A percentile compares a stretch with the other conserved stretches of the same genome.
These are phyloP conservation scores for Ganoderma leucocontextum DNA, from an alignment of 1,284 basidiomycete genomes.

Conservation along the genomic window DNA sequence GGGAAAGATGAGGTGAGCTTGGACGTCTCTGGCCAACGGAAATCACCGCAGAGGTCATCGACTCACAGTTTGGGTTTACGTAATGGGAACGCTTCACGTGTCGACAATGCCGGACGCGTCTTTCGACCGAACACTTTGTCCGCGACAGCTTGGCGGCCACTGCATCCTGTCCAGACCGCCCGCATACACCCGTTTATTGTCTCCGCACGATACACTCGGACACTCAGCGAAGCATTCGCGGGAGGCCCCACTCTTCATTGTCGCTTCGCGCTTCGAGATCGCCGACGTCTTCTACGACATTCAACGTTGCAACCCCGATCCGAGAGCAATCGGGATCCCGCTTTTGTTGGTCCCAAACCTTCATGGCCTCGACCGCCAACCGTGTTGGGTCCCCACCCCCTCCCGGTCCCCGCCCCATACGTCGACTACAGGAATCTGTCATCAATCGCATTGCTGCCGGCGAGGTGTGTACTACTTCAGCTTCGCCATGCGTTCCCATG, in stretches of 20 bases:
- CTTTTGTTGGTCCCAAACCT: constrained; percentile 3
- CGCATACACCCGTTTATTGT: background rate
- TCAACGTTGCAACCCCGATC: background rate
- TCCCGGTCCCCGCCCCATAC: constrained; percentile 62
- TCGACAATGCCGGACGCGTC: constrained; percentile 15
- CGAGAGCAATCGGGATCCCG: constrained; percentile 11
- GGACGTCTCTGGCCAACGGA: constrained; percentile 16
- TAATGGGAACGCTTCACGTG: constrained; percentile 25
- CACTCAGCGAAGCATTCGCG: constrained; percentile 12
- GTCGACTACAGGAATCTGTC: constrained; percentile 74
- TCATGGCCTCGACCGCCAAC: constrained; percentile 19
- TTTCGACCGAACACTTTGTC: background rate
- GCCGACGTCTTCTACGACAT: constrained; percentile 10
- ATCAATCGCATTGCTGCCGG: constrained; percentile 87
- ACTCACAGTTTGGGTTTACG: constrained; percentile 16
- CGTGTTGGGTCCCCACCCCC: constrained; percentile 27
- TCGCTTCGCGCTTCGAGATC: constrained; percentile 18
- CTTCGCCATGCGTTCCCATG: background rate
- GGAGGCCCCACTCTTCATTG: background rate
- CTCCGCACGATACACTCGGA: constrained; percentile 1
- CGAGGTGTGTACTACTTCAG: constrained; percentile 56
- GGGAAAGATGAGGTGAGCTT: constrained; percentile 29
- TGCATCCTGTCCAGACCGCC: background rate
- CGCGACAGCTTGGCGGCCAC: background rate
- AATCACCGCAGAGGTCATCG: constrained; percentile 24